Conservation (phyloP, 257 asterid species). For the Solanum sejunctum region DNA sequence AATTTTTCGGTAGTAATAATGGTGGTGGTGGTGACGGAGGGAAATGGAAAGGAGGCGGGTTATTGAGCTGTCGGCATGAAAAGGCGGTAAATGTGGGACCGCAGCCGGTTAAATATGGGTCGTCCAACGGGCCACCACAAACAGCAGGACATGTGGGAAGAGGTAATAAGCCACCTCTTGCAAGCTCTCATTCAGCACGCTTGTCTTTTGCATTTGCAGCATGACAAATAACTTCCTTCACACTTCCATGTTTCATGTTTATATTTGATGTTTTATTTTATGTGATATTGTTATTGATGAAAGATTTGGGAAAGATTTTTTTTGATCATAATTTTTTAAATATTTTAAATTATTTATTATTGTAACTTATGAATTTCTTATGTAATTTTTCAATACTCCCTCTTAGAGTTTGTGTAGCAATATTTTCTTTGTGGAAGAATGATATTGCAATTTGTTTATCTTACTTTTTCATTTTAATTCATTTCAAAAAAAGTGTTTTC, state of each 20-base stretch:
- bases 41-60: slow-evolving; percentile 35
- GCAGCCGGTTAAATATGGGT: slow-evolving; percentile 38
- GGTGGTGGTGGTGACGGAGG: background rate
- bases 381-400: background rate
- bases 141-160: slow-evolving; percentile 33
- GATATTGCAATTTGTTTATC: no score
- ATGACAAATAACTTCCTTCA: slow-evolving; percentile 7
- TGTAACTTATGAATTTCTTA: no score
- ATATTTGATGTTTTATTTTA: accelerated
- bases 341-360: background rate
- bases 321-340: background rate
- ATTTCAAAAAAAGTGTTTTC: no score
- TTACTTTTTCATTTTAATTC: no score
- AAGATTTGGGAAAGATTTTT: accelerated
- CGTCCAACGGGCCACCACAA: background rate
- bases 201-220: slow-evolving; percentile 79
- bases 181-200: slow-evolving; percentile 44
- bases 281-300: accelerated
- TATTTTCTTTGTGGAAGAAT: background rate
- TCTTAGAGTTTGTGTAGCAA: background rate
- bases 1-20: slow-evolving; percentile 6
- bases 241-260: background rate
- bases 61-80: slow-evolving; percentile 77
- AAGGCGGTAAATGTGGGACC: slow-evolving; percentile 83
- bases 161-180: slow-evolving; percentile 35